Percentiles rank a stretch among this genome's conserved stretches.
phyloP scores from a whole-genome alignment of 192 early-diverging fungal genomes.

The Linnemannia elongata region DNA sequence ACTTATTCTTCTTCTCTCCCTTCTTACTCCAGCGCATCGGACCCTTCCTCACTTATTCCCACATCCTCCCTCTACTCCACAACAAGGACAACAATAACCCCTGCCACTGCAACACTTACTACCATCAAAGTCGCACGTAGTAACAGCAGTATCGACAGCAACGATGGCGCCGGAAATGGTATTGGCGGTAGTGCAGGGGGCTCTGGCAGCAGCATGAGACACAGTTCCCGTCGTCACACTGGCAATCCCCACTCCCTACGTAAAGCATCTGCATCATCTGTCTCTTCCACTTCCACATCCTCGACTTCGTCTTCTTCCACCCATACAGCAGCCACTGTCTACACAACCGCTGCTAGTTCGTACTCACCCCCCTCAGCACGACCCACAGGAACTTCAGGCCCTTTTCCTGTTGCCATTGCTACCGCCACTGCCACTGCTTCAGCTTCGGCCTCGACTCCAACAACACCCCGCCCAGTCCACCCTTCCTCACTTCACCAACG shows the following conservation, averaged over 20 bases:
- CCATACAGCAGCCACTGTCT: neutral
- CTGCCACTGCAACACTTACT: neutral
- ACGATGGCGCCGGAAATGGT: neutral
- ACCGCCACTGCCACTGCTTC: too few relatives aligned
- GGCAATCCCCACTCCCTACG: neutral
- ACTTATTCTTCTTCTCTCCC: neutral
- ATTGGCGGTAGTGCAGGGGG: neutral
- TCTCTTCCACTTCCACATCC: neutral
- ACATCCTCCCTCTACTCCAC: conserved; percentile 15
- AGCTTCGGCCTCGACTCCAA: neutral
- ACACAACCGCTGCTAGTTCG: neutral
- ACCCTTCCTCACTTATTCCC: conserved; percentile 1
- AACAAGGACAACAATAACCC: neutral
- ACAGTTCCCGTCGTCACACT: neutral
- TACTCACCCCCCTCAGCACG: neutral
- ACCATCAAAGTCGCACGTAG: conserved; percentile 2
- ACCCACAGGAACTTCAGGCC: neutral
- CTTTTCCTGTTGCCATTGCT: too few relatives aligned
- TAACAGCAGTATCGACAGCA: conserved; percentile 8
- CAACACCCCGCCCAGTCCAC: neutral
- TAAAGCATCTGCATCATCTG: neutral
- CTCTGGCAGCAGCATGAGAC: neutral
- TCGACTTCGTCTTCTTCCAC: neutral
- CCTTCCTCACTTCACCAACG: neutral
- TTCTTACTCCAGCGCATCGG: neutral